These are phyloP conservation scores for Botrytis fabae DNA, from an alignment of 2,329 filamentous ascomycete species.

Conservation along the genomic window DNA sequence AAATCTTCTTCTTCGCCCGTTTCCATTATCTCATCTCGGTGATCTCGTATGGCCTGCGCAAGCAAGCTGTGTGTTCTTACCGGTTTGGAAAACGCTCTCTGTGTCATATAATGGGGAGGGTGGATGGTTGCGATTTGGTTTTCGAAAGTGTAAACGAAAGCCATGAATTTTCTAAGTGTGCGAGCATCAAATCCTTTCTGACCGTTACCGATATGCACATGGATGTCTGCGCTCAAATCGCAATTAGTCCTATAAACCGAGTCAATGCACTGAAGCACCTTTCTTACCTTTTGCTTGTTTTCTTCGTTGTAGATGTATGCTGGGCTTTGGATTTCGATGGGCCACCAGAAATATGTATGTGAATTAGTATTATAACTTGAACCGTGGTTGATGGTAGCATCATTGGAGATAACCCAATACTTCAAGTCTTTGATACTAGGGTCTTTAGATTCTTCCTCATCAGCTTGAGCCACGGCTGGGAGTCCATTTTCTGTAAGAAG, in stretches of 20 bases:
- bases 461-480: background rate
- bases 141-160: slow-evolving; percentile 16
- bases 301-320: slow-evolving; percentile 9
- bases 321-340: slow-evolving; percentile 8
- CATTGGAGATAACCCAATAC: background rate
- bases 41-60: background rate
- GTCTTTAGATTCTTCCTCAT: background rate
- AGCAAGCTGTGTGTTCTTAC: background rate
- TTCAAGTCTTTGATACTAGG: background rate
- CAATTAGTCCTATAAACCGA: background rate
- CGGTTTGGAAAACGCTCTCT: background rate
- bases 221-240: background rate
- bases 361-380: rapidly evolving
- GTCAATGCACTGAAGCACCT: background rate
- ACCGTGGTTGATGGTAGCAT: background rate
- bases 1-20: background rate
- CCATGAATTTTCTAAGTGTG: slow-evolving; percentile 1
- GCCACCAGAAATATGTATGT: background rate
- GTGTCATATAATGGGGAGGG: slow-evolving; percentile 7
- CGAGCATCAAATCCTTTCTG: background rate
- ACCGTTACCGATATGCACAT: slow-evolving; percentile 14
- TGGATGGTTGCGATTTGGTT: slow-evolving; percentile 1
- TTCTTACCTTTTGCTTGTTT: slow-evolving; percentile 5
- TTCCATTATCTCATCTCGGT: too few species aligned
- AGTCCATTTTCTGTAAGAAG: background rate